A percentile compares a stretch with the other conserved stretches of the same genome.
phyloP scores from a whole-genome alignment of 108 stramenopile genomes.

The Cylindrotheca fusiformis region DNA sequence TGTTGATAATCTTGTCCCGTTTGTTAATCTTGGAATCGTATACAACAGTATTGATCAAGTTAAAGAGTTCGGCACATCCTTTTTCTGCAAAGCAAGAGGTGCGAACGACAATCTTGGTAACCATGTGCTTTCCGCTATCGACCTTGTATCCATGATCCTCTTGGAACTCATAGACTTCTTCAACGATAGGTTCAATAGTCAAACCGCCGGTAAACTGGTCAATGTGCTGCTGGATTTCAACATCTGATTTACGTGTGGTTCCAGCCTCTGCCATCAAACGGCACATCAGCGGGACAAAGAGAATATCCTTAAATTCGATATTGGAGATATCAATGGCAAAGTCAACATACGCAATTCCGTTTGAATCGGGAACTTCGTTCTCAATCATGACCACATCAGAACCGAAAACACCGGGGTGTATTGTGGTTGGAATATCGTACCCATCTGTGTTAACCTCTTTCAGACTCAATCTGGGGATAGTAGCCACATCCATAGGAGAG shows the following conservation, averaged over 20 bases:
- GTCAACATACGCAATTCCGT: slow-evolving; percentile 86
- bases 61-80: slow-evolving; percentile 61
- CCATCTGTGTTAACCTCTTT: slow-evolving; percentile 51
- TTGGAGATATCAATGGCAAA: slow-evolving; percentile 79
- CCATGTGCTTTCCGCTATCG: slow-evolving; percentile 58
- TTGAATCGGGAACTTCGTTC: slow-evolving; percentile 59
- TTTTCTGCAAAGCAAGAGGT: slow-evolving; percentile 61
- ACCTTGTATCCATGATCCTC: slow-evolving; percentile 49
- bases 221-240: slow-evolving; percentile 44
- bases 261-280: slow-evolving; percentile 75
- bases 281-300: slow-evolving; percentile 71
- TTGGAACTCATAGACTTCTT: slow-evolving; percentile 33
- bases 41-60: slow-evolving; percentile 60
- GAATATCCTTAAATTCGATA: slow-evolving; percentile 70
- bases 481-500: slow-evolving; percentile 68
- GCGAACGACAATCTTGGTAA: slow-evolving; percentile 60
- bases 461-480: slow-evolving; percentile 67
- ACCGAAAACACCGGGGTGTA: slow-evolving; percentile 41
- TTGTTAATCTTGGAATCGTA: slow-evolving; percentile 46
- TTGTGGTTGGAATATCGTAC: slow-evolving; percentile 56
- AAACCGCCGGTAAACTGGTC: slow-evolving; percentile 77
- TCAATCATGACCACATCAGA: slow-evolving; percentile 60
- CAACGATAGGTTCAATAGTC: slow-evolving; percentile 29
- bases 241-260: slow-evolving; percentile 19
- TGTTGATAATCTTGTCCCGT: slow-evolving; percentile 52